Evolutionary conservation across 495 filamentous ascomycete species (phyloP), one percentile per base, ranked within the genome.

Genomic region (Penicillium desertorum): DNA sequence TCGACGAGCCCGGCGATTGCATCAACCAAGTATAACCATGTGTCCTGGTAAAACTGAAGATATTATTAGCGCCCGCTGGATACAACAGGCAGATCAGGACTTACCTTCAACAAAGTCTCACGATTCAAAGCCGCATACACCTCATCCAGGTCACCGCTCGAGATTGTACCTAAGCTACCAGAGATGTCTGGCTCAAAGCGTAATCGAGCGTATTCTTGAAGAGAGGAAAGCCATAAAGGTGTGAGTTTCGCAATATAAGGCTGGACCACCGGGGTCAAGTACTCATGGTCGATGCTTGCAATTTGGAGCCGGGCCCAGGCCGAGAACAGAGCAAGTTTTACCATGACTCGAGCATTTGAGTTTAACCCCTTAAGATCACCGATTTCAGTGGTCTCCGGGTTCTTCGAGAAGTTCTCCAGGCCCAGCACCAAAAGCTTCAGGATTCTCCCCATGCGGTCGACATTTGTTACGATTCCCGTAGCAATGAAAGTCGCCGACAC

Each of bases 251-350:
- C 85, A 55, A 98, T 87, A 65, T 98, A 89, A 16, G 95, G 94
- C 65, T 92, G 89, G 39, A 99, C 80, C 2, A 98, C 92, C 59
- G 92, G 83, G 5, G 87, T 85, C 27, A 99, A 79, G 64, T 98
- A 98, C 30, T 85, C 86, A 55, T 98, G 92, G 62, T 98, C 93
- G 23, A 85, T 87, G 73, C 94, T 97, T 2, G 95, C 92, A 43
- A 99, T 92, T 70, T 99, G 95, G 32, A 99, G 82, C 59, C 96
- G 90, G n/a, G 94, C 95, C 94, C 94, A 99, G 8, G 92, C 94
- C n/a, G 92, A 92, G 67, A 95, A 91, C 2, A 98, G 88, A 1
- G 95, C 86, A 84, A 96, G 91, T 67, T 92, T 95, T 41, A 99
- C 91, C 94, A 99, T 99, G 27, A 96, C 91, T 57, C 92, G 88